Evolutionary conservation across 768 basidiomycete species (phyloP).

Genomic region (Suillus fuscotomentosus): DNA sequence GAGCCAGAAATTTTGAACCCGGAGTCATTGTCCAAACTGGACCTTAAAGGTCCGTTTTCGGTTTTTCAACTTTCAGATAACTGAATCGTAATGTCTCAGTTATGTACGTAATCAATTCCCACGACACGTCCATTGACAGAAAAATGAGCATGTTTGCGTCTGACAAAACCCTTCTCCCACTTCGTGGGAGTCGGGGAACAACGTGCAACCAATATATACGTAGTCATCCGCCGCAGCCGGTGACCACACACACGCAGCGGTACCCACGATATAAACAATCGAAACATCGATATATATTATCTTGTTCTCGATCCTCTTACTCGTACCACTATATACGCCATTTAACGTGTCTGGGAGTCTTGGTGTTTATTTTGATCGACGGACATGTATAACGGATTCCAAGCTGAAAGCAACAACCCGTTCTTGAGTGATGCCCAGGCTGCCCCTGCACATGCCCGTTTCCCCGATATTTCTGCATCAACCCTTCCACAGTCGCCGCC

Average conservation of each 20-base stretch:
- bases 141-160: too few relatives aligned
- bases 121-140: too few relatives aligned
- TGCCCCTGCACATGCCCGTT: slow-evolving; percentile 49
- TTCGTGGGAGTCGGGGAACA: too few relatives aligned
- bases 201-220: neutral
- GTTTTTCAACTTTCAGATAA: too few relatives aligned
- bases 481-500: slow-evolving; percentile 31
- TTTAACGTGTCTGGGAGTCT: neutral
- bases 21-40: too few relatives aligned
- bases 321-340: neutral
- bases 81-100: too few relatives aligned
- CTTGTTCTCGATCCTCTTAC: neutral
- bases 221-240: neutral
- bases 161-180: too few relatives aligned
- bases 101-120: too few relatives aligned
- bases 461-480: slow-evolving; percentile 55
- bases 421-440: slow-evolving; percentile 52
- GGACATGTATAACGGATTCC: slow-evolving; percentile 1
- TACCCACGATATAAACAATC: neutral
- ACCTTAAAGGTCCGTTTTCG: too few relatives aligned
- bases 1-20: too few relatives aligned
- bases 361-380: neutral
- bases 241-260: neutral
- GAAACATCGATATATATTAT: neutral
- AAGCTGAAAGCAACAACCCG: slow-evolving; percentile 52